Evolutionary conservation across 2,329 filamentous ascomycete genomes (phyloP), one percentile per base, ranked within the genome.

Genomic region (Neophaeococcomyces aloes): DNA sequence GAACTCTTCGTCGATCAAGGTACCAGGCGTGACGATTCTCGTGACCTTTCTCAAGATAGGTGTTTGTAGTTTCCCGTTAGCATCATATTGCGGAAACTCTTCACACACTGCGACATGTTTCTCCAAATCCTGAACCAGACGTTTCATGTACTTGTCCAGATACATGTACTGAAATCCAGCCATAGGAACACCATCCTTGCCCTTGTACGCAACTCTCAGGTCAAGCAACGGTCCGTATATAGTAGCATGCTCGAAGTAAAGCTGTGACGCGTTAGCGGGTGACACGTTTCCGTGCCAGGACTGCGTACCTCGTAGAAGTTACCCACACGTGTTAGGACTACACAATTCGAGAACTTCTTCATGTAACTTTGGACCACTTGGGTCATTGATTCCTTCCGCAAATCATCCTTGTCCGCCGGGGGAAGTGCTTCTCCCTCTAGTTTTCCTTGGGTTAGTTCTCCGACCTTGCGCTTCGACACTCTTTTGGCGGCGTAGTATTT

Each of bases 181-280:
- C 89, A 98, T 96, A 4, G 88, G 69, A 14, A 98, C 85, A 18
- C 49, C 47, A 19, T 53, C 45, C 1, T 83, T 84, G 7, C 79
- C 80, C 61, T 86, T 91, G 44, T 75, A 75, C 2, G 83, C 80
- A 43, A 94, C 79, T 63, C 95, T 96, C 57, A 98, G 67, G 56
- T 87, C 91, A 51, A 98, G 71, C 34, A 94, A 69, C 1, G 87
- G 84, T 1, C 83, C 89, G 61, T 83, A 83, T 58, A 94, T 81
- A 46, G 94, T 84, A 8, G 93, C 91, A 61, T 98, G 88, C 56
- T 94, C 83, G 62, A 96, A 93, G 66, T 98, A 98, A 46, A 98
- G 69, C 75, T 70, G 44, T 14, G 37, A 4, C 29, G 15, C 45
- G 52, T 35, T 50, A 48, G 19, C 36, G 46, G 40, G 15, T 21